Evolutionary conservation across 2,329 filamentous ascomycete genomes (phyloP).

Genomic region (Nakataea oryzae): DNA sequence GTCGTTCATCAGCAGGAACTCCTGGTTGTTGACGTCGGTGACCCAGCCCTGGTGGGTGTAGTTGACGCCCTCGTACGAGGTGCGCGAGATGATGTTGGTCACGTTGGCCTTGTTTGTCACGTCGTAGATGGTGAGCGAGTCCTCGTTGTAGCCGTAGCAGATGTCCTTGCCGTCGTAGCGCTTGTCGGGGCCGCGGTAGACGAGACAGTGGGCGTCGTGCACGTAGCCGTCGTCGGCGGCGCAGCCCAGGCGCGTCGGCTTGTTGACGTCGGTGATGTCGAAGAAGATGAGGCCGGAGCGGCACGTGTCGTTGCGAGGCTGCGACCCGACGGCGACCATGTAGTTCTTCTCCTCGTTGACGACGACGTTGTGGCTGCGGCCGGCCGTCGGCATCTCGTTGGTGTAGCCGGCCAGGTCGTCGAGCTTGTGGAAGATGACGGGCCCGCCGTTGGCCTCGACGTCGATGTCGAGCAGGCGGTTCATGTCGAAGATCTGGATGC

Average conservation of each 20-base stretch:
- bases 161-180: constrained; percentile 37
- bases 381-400: neutral
- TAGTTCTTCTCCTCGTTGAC: constrained; percentile 21
- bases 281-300: constrained; percentile 47
- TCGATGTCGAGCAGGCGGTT: constrained; percentile 37
- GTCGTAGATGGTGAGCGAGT: constrained; percentile 35
- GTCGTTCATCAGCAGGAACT: constrained; percentile 36
- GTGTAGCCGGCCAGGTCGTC: constrained; percentile 1
- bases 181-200: constrained; percentile 38
- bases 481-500: constrained; percentile 55
- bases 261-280: constrained; percentile 40
- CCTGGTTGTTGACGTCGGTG: constrained; percentile 29
- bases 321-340: constrained; percentile 30
- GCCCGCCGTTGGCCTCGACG: constrained; percentile 24
- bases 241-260: constrained; percentile 42
- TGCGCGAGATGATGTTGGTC: constrained; percentile 36
- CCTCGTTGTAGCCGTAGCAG: constrained; percentile 46
- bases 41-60: constrained; percentile 49
- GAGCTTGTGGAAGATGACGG: constrained; percentile 10
- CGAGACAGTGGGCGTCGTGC: constrained; percentile 49
- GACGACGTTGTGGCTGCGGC: constrained; percentile 1
- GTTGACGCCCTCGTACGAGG: constrained; percentile 41
- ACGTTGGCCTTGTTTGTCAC: constrained; percentile 35
- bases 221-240: constrained; percentile 46
- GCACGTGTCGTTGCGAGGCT: constrained; percentile 31